These are phyloP conservation scores for Theobroma cacao DNA, from an alignment of 345 rosid genomes.

Conservation along the genomic window DNA sequence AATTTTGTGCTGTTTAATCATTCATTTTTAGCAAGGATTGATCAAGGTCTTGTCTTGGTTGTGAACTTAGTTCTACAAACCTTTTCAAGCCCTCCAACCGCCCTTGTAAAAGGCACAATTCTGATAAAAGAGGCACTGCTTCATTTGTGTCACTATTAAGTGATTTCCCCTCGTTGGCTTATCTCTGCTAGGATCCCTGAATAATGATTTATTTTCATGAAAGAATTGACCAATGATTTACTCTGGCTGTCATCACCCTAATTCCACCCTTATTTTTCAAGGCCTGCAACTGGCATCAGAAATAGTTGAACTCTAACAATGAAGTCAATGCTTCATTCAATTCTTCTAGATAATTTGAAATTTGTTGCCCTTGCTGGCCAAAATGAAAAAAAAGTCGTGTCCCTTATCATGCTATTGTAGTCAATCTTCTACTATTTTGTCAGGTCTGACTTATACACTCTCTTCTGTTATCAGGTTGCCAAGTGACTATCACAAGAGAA, in stretches of 20 bases:
- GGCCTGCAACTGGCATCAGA: not conserved
- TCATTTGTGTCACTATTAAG: not conserved
- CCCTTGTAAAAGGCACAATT: not conserved
- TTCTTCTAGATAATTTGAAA: not conserved
- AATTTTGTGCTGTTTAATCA: not conserved
- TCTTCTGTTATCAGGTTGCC: conserved; percentile 51
- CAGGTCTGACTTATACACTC: not conserved
- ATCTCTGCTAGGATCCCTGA: not conserved
- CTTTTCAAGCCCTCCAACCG: not conserved
- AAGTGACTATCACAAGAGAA: conserved; percentile 51
- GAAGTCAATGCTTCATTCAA: not conserved
- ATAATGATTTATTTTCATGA: not conserved
- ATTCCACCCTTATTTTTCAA: not conserved
- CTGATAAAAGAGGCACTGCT: not conserved
- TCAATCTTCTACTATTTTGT: not conserved
- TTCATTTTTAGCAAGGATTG: not conserved
- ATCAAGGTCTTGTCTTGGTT: not conserved
- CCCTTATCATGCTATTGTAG: not conserved
- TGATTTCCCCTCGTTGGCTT: not conserved
- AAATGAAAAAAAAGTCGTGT: not conserved
- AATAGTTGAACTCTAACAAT: not conserved
- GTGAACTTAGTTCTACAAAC: not conserved
- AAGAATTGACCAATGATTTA: not conserved
- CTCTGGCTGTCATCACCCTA: not conserved
- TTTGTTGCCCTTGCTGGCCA: not conserved